A percentile compares a stretch with the other conserved stretches of the same genome.
phyloP scores from a whole-genome alignment of 805 yeast species.

The Debaryomyces castellii region DNA sequence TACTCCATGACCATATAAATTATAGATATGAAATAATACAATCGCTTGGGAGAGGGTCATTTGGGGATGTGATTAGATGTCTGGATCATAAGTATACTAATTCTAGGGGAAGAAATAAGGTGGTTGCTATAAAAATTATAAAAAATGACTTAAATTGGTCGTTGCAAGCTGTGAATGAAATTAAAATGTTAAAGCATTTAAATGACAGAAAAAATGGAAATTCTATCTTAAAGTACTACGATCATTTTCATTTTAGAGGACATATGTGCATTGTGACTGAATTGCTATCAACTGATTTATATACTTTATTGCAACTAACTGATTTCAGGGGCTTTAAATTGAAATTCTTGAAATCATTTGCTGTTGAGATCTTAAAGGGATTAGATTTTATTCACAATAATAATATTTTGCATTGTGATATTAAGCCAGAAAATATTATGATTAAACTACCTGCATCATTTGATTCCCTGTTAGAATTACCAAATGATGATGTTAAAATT shows the following conservation, averaged over 20 bases:
- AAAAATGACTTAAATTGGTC: slow-evolving; percentile 73
- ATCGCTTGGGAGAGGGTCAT: slow-evolving; percentile 74
- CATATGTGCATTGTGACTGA: slow-evolving; percentile 84
- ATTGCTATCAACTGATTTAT: slow-evolving; percentile 63
- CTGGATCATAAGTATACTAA: slow-evolving; percentile 54
- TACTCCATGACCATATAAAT: slow-evolving; percentile 68
- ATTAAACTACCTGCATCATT: slow-evolving; percentile 33
- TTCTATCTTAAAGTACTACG: slow-evolving; percentile 52
- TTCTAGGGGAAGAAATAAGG: slow-evolving; percentile 22
- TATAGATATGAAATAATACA: slow-evolving; percentile 66
- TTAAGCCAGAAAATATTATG: slow-evolving; percentile 85
- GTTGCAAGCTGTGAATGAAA: slow-evolving; percentile 75
- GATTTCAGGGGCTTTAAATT: slow-evolving; percentile 50
- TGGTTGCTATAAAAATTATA: slow-evolving; percentile 76
- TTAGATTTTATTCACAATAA: slow-evolving; percentile 56
- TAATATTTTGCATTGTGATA: slow-evolving; percentile 75
- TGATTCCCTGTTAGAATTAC: slow-evolving; percentile 9
- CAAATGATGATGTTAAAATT: slow-evolving; percentile 44
- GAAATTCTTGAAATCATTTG: slow-evolving; percentile 41
- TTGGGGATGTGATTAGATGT: slow-evolving; percentile 75
- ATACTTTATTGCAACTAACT: slow-evolving; percentile 53
- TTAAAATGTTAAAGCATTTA: slow-evolving; percentile 59
- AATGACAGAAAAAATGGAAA: slow-evolving; percentile 14
- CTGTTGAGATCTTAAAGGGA: slow-evolving; percentile 58
- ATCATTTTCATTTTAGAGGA: slow-evolving; percentile 75